A percentile compares a stretch with the other conserved stretches of the same genome.
These are phyloP conservation scores for Debaryomycetaceae sp. DNA, from an alignment of 1,139 yeast species.

Conservation along the genomic window DNA sequence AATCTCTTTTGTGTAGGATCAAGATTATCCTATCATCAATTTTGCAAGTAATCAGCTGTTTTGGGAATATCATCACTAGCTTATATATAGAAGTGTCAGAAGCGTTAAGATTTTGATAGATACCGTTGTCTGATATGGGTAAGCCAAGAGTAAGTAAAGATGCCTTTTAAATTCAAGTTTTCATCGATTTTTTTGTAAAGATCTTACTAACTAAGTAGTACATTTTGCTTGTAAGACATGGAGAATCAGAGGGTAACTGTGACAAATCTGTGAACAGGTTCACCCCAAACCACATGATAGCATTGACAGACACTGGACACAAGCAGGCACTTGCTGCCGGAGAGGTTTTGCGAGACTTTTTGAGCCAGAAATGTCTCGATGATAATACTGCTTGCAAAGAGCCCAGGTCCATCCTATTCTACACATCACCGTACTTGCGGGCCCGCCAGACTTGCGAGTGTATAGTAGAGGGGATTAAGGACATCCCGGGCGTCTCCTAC, in stretches of 20 bases:
- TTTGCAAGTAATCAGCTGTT: background rate
- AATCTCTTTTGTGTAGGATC: background rate
- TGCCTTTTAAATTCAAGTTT: background rate
- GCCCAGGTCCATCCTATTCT: slow-evolving; percentile 48
- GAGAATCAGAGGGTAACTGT: slow-evolving; percentile 85
- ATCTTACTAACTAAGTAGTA: slow-evolving; percentile 36
- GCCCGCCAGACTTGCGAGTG: slow-evolving; percentile 80
- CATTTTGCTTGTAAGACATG: slow-evolving; percentile 80
- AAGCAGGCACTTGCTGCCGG: slow-evolving; percentile 72
- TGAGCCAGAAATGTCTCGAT: slow-evolving; percentile 48
- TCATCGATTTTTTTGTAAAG: background rate
- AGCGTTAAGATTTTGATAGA: too few relatives aligned
- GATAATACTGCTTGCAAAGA: slow-evolving; percentile 12
- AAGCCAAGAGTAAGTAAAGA: slow-evolving; percentile 53
- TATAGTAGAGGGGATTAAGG: slow-evolving; percentile 58
- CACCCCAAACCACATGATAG: slow-evolving; percentile 76
- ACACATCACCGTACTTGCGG: slow-evolving; percentile 79
- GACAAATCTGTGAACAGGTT: slow-evolving; percentile 75
- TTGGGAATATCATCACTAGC: too few relatives aligned
- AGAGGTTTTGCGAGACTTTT: slow-evolving; percentile 45
- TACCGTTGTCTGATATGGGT: slow-evolving; percentile 35
- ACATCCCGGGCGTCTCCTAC: slow-evolving; percentile 45
- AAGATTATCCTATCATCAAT: background rate
- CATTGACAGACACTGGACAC: slow-evolving; percentile 67
- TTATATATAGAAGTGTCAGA: too few relatives aligned